These are phyloP conservation scores for Candida insectalens DNA, from an alignment of 805 yeast genomes.

Conservation along the genomic window DNA sequence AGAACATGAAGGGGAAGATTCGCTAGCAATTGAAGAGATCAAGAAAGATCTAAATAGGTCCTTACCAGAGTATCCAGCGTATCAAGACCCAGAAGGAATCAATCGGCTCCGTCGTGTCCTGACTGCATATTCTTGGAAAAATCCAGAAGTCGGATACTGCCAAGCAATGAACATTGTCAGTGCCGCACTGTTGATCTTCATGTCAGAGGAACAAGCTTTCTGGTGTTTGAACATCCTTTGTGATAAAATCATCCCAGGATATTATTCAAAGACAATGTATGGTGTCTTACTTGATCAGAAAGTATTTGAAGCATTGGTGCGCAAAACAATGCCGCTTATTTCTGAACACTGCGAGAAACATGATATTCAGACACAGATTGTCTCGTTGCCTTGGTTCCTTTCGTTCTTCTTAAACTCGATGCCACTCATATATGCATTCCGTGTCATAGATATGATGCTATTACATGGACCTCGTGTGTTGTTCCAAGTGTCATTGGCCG, in stretches of 20 bases:
- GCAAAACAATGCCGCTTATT: conserved; percentile 78
- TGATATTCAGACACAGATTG: conserved; percentile 88
- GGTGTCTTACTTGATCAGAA: conserved; percentile 91
- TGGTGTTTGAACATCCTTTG: conserved; percentile 82
- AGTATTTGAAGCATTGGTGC: conserved; percentile 85
- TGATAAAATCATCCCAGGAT: conserved; percentile 85
- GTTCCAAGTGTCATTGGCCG: conserved; percentile 89
- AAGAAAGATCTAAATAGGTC: conserved; percentile 94
- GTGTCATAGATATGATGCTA: conserved; percentile 85
- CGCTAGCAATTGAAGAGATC: conserved; percentile 90
- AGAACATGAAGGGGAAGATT: conserved; percentile 51
- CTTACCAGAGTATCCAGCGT: conserved; percentile 92
- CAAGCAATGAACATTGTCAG: conserved; percentile 96
- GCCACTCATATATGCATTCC: conserved; percentile 89
- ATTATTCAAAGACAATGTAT: conserved; percentile 94
- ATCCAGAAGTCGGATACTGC: conserved; percentile 95
- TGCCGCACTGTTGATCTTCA: conserved; percentile 69
- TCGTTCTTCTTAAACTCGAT: conserved; percentile 83
- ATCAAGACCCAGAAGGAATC: conserved; percentile 81
- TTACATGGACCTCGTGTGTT: conserved; percentile 81
- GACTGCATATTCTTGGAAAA: conserved; percentile 93
- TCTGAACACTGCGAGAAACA: conserved; percentile 71
- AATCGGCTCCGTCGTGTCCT: conserved; percentile 75
- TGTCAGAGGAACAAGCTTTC: conserved; percentile 96
- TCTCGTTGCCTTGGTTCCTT: conserved; percentile 93